Percentiles rank a stretch among this genome's conserved stretches.
phyloP scores from a whole-genome alignment of 768 basidiomycete species.

The Phylloporus sp. region DNA sequence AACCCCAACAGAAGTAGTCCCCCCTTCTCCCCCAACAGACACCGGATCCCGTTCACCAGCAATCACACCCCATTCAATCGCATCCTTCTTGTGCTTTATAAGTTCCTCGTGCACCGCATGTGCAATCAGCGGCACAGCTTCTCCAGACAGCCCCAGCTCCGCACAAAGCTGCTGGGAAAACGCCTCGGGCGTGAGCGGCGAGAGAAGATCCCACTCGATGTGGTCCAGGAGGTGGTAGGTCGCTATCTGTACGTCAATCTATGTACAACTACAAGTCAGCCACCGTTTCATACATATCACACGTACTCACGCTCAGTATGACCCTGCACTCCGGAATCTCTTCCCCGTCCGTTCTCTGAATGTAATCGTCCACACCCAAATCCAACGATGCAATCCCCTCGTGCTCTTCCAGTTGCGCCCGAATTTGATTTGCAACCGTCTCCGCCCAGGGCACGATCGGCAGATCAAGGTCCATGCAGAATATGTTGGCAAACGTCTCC shows the following conservation, averaged over 20 bases:
- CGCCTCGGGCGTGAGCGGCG: slow-evolving; percentile 81
- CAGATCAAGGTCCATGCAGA: slow-evolving; percentile 87
- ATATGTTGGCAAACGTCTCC: slow-evolving; percentile 77
- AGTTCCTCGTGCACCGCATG: slow-evolving; percentile 96
- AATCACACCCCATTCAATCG: slow-evolving; percentile 90
- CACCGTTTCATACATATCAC: too few relatives aligned
- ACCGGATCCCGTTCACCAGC: slow-evolving; percentile 46
- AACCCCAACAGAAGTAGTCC: slow-evolving; percentile 33
- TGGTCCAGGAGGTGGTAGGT: slow-evolving; percentile 89
- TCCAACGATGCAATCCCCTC: slow-evolving; percentile 80
- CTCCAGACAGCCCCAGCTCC: slow-evolving; percentile 86
- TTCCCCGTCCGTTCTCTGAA: slow-evolving; percentile 40
- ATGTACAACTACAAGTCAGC: slow-evolving; percentile 4
- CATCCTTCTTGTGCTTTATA: slow-evolving; percentile 92
- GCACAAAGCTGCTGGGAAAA: slow-evolving; percentile 77
- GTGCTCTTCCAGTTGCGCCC: slow-evolving; percentile 88
- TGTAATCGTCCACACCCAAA: slow-evolving; percentile 41
- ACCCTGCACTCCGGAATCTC: slow-evolving; percentile 78
- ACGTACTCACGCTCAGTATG: slow-evolving; percentile 62
- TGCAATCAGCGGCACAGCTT: slow-evolving; percentile 83
- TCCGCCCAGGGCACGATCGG: slow-evolving; percentile 63
- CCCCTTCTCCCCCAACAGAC: slow-evolving; percentile 16
- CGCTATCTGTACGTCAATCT: slow-evolving; percentile 98
- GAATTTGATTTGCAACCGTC: slow-evolving; percentile 81
- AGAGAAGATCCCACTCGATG: slow-evolving; percentile 98